phyloP scores from a whole-genome alignment of 345 rosid species.

The Gynandropsis gynandra region DNA sequence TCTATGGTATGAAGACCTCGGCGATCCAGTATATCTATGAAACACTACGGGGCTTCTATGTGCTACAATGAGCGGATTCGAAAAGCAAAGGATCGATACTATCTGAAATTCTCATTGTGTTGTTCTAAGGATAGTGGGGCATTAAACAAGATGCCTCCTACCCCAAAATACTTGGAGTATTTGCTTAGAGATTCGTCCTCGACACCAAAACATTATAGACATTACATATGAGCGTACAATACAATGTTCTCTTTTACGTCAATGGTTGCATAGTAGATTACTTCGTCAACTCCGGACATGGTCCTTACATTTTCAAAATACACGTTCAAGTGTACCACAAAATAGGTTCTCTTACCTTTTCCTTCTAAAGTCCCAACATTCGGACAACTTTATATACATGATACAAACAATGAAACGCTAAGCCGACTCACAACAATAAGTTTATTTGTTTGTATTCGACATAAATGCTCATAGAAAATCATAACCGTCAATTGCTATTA shows the following conservation, averaged over 20 bases:
- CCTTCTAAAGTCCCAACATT: neutral
- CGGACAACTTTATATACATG: slow-evolving; percentile 8
- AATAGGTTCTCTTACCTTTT: slow-evolving; percentile 7
- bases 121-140: neutral
- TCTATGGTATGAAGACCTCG: neutral
- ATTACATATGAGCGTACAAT: slow-evolving; percentile 1
- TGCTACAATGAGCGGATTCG: too few relatives aligned
- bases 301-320: neutral
- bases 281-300: neutral
- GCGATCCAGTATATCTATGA: neutral
- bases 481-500: neutral
- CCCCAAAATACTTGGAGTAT: neutral
- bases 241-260: slow-evolving; percentile 1
- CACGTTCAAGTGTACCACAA: neutral
- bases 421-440: neutral
- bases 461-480: neutral
- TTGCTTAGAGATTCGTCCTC: neutral
- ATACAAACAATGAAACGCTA: neutral
- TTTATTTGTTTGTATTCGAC: neutral
- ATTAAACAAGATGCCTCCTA: neutral
- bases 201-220: neutral
- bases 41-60: slow-evolving; percentile 4
- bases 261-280: neutral
- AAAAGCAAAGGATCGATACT: neutral
- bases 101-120: slow-evolving; percentile 3